Base-by-base conservation (phyloP, 2,329 filamentous ascomycete genomes). In the Cladophialophora chaetospira region DNA sequence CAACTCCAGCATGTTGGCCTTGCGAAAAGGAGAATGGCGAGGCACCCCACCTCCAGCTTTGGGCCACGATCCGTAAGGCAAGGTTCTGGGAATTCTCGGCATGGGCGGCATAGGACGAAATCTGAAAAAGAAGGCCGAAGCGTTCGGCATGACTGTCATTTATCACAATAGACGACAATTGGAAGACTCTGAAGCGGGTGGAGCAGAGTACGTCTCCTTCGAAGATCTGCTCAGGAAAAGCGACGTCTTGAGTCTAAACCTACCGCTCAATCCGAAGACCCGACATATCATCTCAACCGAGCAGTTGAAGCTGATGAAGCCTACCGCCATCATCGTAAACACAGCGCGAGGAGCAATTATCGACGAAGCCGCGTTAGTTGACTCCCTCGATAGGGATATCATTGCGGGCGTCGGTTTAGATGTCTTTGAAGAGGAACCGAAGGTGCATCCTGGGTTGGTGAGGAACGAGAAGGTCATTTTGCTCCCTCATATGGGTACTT, bases 41-140 rank as follows among this genome's bases (percentile, higher is more conserved):
- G 88, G 88, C 3, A 70, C 72, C 3, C 73, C 75, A 0, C 76
- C 78, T 2, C 71, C 76, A 5, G 79, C 81, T 0, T 78, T 86
- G 0, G 90, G 89, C 10, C 88, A 89, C 68, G 89, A 94, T 67
- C 89, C 89, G 1, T 79, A 88, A 70, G 88, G 88, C 31, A 94
- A 93, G 72, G 76, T 86, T 1, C 78, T 95, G 4, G 90, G 90
- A 0, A 91, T 95, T 58, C 71, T 95, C 36, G 90, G 90, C 5
- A 93, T 94, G 89, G 90, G 90, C 17, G 89, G 90, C 2, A 94
- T 95, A 59, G 90, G 91, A 0, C 78, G 87, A 31, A 90, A 91
- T 67, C 73, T 94, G 65, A 89, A 87, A 69, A 82, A 53, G 15
- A 61, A 63, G 33, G 54, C 55, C 3, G 57, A 59, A 49, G 58